A percentile compares a stretch with the other conserved stretches of the same genome.
Evolutionary conservation across 2,329 filamentous ascomycete genomes (phyloP).

Genomic region (Amauroascus verrucosus): DNA sequence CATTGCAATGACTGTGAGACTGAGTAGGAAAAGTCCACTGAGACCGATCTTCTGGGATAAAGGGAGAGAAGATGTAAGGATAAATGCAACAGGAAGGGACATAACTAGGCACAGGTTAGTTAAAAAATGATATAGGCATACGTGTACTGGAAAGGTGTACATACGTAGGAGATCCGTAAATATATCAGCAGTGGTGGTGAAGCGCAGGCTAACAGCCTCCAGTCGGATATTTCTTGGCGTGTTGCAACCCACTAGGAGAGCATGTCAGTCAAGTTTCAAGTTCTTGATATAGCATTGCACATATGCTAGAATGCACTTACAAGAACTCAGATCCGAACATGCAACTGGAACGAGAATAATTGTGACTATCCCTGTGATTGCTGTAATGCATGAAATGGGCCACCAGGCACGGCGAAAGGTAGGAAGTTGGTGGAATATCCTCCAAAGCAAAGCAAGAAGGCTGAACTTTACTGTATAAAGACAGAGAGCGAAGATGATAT

Average conservation of each 20-base stretch:
- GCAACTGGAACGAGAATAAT: conserved; percentile 7
- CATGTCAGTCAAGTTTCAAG: neutral
- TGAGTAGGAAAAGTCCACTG: conserved; percentile 7
- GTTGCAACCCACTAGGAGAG: conserved; percentile 5
- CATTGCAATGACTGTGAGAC: conserved; percentile 8
- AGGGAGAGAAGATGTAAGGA: conserved; percentile 11
- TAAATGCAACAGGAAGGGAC: conserved; percentile 10
- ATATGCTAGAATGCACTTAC: conserved; percentile 4
- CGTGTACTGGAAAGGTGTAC: neutral
- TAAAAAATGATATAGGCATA: neutral
- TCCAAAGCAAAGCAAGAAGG: conserved; percentile 13
- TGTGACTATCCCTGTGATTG: neutral
- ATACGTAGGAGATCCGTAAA: conserved; percentile 9
- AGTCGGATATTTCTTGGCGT: neutral
- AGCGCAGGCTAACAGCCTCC: conserved; percentile 6
- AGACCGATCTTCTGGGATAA: conserved; percentile 12
- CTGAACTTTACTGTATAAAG: conserved; percentile 13
- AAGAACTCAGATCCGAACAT: conserved; percentile 6
- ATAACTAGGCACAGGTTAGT: conserved; percentile 7
- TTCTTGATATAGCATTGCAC: neutral
- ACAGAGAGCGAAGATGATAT: conserved; percentile 8
- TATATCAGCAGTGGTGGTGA: conserved; percentile 12
- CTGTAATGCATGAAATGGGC: conserved; percentile 2
- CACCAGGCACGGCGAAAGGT: conserved; percentile 9
- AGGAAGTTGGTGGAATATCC: conserved; percentile 8